Conservation (phyloP, 139 green algal genomes). For the Haematococcus sp. region DNA sequence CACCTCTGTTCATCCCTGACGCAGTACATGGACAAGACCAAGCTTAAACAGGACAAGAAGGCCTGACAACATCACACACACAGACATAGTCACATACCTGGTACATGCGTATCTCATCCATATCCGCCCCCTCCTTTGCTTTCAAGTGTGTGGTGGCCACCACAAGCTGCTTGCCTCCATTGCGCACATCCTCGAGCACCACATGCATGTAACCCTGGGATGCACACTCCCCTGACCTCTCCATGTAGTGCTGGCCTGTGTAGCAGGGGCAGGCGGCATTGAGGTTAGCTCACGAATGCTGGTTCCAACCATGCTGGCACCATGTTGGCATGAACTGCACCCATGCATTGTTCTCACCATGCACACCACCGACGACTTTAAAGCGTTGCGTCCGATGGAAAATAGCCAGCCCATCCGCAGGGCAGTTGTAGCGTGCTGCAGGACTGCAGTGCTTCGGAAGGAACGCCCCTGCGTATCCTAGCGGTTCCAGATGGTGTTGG, state of each 20-base stretch:
- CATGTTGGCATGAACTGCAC: not conserved
- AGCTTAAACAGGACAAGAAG: too few species aligned
- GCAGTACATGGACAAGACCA: too few species aligned
- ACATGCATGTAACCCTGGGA: conserved; percentile 47
- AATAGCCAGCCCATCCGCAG: conserved; percentile 50
- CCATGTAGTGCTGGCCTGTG: conserved; percentile 12
- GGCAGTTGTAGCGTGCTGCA: conserved; percentile 33
- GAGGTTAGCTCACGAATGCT: too few species aligned
- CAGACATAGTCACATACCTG: conserved; percentile 29
- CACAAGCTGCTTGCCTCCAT: conserved; percentile 26
- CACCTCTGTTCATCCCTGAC: too few species aligned
- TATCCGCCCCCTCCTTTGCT: conserved; percentile 56
- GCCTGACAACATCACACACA: not conserved
- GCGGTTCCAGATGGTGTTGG: not conserved
- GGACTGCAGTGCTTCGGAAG: conserved; percentile 49
- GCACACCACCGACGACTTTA: conserved; percentile 1
- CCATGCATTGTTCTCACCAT: not conserved
- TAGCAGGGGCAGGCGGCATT: too few species aligned
- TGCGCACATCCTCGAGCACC: conserved; percentile 23
- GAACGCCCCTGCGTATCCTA: conserved; percentile 42
- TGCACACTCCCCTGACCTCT: conserved; percentile 9
- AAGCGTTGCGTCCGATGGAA: conserved; percentile 51
- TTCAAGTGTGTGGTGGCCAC: conserved; percentile 69
- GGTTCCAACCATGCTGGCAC: not conserved
- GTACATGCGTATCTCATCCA: conserved; percentile 37